These are phyloP conservation scores for Ruellia speciosa DNA, from an alignment of 305 asterid genomes.

Conservation along the genomic window DNA sequence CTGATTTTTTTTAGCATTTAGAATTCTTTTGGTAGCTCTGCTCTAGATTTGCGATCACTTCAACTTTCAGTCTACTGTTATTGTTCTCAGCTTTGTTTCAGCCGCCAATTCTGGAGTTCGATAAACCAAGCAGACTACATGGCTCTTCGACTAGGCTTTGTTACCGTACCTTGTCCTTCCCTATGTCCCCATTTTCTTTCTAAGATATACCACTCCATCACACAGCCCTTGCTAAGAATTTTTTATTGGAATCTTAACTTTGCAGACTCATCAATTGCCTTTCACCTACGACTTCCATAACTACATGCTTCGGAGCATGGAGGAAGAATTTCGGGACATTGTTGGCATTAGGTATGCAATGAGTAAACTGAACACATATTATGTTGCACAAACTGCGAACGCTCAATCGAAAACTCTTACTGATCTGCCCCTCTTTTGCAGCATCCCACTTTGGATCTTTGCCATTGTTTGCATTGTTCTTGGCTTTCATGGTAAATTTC, in stretches of 20 bases:
- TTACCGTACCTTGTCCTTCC: constrained; percentile 48
- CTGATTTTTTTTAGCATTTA: neutral
- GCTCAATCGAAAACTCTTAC: neutral
- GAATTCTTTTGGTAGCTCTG: neutral
- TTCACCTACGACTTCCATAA: constrained; percentile 82
- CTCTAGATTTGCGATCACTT: too few species aligned
- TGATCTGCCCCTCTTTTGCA: constrained; percentile 3
- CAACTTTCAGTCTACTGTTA: neutral
- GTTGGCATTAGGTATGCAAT: constrained; percentile 75
- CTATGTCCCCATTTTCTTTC: too few species aligned
- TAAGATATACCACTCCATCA: too few species aligned
- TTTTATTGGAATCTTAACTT: neutral
- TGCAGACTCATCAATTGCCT: constrained; percentile 88
- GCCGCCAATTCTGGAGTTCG: constrained; percentile 94
- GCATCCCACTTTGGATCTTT: constrained; percentile 80
- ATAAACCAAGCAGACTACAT: constrained; percentile 85
- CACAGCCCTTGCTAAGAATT: too few species aligned
- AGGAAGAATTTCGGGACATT: constrained; percentile 89
- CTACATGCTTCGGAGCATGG: constrained; percentile 94
- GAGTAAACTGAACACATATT: too few species aligned
- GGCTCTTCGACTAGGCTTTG: constrained; percentile 79
- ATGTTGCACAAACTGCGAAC: neutral
- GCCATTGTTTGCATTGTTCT: constrained; percentile 56
- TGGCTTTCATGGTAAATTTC: constrained; percentile 18
- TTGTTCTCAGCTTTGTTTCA: constrained; percentile 72